phyloP scores from a whole-genome alignment of 1,284 basidiomycete genomes.

The Cryptococcus hybrid region DNA sequence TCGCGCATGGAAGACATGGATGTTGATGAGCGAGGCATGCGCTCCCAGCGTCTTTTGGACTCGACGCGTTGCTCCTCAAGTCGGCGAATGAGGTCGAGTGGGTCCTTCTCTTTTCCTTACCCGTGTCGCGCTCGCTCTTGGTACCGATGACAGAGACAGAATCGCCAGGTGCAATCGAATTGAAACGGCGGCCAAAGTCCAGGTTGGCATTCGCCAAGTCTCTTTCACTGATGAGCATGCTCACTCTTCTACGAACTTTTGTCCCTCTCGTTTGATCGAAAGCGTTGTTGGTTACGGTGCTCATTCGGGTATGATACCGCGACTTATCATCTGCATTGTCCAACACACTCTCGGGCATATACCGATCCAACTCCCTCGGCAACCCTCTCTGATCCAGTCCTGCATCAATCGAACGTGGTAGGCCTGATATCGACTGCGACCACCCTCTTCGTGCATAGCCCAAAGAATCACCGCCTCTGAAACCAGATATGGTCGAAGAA shows the following conservation, averaged over 20 bases:
- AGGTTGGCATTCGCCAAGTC: constrained; percentile 6
- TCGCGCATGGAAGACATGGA: constrained; percentile 39
- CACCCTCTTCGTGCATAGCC: constrained; percentile 19
- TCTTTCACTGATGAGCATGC: constrained; percentile 9
- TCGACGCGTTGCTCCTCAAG: constrained; percentile 33
- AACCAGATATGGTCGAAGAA: constrained; percentile 6
- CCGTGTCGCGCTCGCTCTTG: background rate
- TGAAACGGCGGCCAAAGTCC: constrained; percentile 10
- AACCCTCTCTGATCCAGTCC: constrained; percentile 10
- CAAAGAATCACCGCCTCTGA: constrained; percentile 4
- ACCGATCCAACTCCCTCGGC: constrained; percentile 8
- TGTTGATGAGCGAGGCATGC: constrained; percentile 25
- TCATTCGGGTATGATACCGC: constrained; percentile 5
- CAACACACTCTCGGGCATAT: constrained; percentile 19
- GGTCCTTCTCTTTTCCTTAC: constrained; percentile 26
- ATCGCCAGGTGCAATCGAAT: constrained; percentile 33
- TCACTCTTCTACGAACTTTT: constrained; percentile 7
- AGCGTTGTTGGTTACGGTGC: constrained; percentile 4
- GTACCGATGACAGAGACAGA: constrained; percentile 37
- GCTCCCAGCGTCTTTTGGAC: constrained; percentile 34
- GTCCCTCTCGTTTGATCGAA: background rate
- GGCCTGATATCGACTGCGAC: constrained; percentile 27
- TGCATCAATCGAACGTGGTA: constrained; percentile 12
- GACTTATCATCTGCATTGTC: constrained; percentile 8
- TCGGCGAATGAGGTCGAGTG: constrained; percentile 35